Conservation (phyloP, 2,329 filamentous ascomycete genomes). For the Proliferodiscus dingleyae region DNA sequence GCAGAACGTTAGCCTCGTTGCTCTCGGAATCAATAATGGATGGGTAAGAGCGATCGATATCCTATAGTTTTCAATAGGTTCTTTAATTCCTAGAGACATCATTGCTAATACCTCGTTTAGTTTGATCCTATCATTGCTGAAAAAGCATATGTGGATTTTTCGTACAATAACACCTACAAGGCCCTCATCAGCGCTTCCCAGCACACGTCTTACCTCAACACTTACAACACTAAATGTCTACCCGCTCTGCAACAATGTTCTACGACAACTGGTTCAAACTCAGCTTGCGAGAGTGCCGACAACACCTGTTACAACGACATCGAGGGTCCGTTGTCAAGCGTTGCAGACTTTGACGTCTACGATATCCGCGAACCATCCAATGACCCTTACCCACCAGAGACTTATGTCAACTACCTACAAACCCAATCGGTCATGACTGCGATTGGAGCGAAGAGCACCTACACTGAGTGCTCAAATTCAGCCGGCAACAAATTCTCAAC, state of each 20-base stretch:
- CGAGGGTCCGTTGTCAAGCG: conserved; percentile 1
- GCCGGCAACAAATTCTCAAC: conserved; percentile 35
- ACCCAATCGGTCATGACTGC: conserved; percentile 34
- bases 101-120: too few species aligned
- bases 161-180: conserved; percentile 30
- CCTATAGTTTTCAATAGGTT: too few species aligned
- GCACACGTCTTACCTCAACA: background rate
- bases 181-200: conserved; percentile 32
- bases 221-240: conserved; percentile 1
- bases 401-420: conserved; percentile 39
- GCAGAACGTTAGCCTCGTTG: conserved; percentile 27
- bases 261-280: conserved; percentile 67
- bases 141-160: conserved; percentile 8
- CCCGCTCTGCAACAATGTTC: conserved; percentile 42
- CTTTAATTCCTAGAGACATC: too few species aligned
- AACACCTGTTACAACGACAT: background rate
- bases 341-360: conserved; percentile 40
- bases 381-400: conserved; percentile 32
- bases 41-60: too few species aligned
- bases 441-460: conserved; percentile 42
- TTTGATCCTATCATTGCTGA: conserved; percentile 53
- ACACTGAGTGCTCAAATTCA: conserved; percentile 37
- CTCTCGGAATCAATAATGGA: conserved; percentile 30
- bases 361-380: conserved; percentile 38
- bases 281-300: conserved; percentile 4